Percentiles rank a stretch among this genome's conserved stretches.
Evolutionary conservation across 345 rosid genomes (phyloP).

Genomic region (Aurinia saxatilis): DNA sequence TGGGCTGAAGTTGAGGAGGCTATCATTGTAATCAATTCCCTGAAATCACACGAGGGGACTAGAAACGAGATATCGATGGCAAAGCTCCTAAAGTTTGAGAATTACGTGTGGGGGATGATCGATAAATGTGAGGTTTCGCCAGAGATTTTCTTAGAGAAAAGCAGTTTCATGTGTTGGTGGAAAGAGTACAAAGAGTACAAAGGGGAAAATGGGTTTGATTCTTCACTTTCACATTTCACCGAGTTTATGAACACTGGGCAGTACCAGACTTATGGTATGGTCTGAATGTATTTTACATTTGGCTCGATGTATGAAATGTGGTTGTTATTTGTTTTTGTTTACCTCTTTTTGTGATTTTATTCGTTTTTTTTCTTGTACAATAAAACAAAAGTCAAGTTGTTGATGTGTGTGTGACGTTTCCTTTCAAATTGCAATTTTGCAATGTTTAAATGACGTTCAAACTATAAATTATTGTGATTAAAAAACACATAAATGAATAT

Average conservation of each 20-base stretch:
- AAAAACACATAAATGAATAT: too few species aligned
- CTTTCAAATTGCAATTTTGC: too few species aligned
- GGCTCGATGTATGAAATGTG: not conserved
- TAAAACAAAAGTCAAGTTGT: not conserved
- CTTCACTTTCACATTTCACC: slow-evolving; percentile 22
- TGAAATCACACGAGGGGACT: not conserved
- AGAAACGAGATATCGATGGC: not conserved
- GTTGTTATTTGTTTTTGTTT: not conserved
- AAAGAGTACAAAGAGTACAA: slow-evolving; percentile 28
- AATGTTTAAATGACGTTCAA: too few species aligned
- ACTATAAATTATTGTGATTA: too few species aligned
- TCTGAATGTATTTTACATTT: not conserved
- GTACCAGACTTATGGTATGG: slow-evolving; percentile 26
- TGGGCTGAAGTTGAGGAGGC: slow-evolving; percentile 85
- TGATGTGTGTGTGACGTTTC: too few species aligned
- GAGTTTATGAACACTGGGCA: slow-evolving; percentile 32
- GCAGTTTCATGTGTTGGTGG: slow-evolving; percentile 83
- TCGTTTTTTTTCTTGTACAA: too few species aligned
- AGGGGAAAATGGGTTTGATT: not conserved
- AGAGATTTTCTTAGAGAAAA: slow-evolving; percentile 46
- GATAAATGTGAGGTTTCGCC: slow-evolving; percentile 44
- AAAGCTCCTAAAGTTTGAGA: slow-evolving; percentile 30
- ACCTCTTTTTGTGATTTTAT: too few species aligned
- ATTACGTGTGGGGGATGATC: slow-evolving; percentile 35
- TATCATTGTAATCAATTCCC: slow-evolving; percentile 13